phyloP scores from a whole-genome alignment of 2,329 filamentous ascomycete species.

The Bipolaris zeicola region DNA sequence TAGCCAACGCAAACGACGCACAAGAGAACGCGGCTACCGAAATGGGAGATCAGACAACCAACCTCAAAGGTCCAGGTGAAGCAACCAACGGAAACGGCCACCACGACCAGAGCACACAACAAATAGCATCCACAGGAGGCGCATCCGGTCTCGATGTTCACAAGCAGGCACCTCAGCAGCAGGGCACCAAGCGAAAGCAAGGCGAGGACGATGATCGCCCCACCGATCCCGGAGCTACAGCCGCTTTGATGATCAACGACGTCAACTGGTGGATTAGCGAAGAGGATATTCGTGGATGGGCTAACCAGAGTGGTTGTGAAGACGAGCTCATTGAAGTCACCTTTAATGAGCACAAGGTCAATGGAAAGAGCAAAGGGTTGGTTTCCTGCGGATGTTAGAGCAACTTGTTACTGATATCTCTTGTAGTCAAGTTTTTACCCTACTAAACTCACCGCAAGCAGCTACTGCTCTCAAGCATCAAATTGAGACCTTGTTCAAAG shows the following conservation, averaged over 20 bases:
- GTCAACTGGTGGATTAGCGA: slow-evolving; percentile 93
- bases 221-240: slow-evolving; percentile 64
- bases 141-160: slow-evolving; percentile 46
- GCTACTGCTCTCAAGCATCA: slow-evolving; percentile 83
- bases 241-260: slow-evolving; percentile 84
- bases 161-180: slow-evolving; percentile 56
- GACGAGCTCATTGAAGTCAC: slow-evolving; percentile 88
- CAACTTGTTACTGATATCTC: slow-evolving; percentile 14
- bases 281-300: slow-evolving; percentile 90
- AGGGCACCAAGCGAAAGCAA: slow-evolving; percentile 68
- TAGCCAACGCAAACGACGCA: slow-evolving; percentile 19
- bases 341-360: slow-evolving; percentile 98
- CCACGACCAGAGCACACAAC: slow-evolving; percentile 46
- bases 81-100: slow-evolving; percentile 28
- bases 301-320: slow-evolving; percentile 78
- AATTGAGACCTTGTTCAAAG: slow-evolving; percentile 69
- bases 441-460: slow-evolving; percentile 82
- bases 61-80: slow-evolving; percentile 29
- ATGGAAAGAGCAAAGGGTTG: slow-evolving; percentile 97
- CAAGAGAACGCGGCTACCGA: slow-evolving; percentile 19
- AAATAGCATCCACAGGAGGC: slow-evolving; percentile 52
- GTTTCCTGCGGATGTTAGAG: slow-evolving; percentile 33
- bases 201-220: slow-evolving; percentile 58
- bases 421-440: slow-evolving; percentile 75
- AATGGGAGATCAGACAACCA: slow-evolving; percentile 19